Base-by-base conservation (phyloP, 106 monocot species). In the Hemerocallis citrina region DNA sequence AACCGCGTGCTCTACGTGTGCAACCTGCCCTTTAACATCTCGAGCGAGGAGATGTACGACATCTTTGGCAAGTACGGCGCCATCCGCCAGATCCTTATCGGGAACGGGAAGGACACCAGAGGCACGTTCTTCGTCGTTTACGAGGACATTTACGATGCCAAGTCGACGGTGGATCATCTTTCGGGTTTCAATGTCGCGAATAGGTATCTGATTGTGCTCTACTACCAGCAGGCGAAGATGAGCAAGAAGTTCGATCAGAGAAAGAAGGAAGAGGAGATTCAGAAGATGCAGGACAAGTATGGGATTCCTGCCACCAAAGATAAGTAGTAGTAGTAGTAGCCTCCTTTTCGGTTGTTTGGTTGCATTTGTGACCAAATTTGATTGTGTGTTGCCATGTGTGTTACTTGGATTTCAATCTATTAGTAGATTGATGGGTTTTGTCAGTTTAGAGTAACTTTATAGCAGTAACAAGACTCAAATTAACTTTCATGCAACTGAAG, bases 11-110 rank as follows among this genome's bases (percentile, higher is more conserved):
- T 98, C 2, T 98, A 98, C 65, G 96, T 98, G 20, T 77, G 96
- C 9, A 98, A 98, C 66, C 88, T 98, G 13, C 95, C 96, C 7
- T 99, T 99, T 88, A 92, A 99, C 75, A 99, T 99, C 79, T 92
- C 98, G 14, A 92, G 92, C 77, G 98, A 99, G 85, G 98, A 99
- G 88, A 99, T 92, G 96, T 98, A 98, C 88, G 96, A 98, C 62
- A 99, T 99, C 69, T 99, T 99, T 71, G 92, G 98, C 35, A 99
- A 99, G 75, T 99, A 99, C 82, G 98, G 92, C 1, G 92, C 92
- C 10, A 99, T 99, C 40, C 79, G 98, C 20, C 98, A 99, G 82
- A 99, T 99, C 69, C 72, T 88, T 27, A 68, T 99, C 25, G 98
- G 98, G 8, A 92, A 79, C 25, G 78, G 66, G 72, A 99, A 88